Conservation (phyloP, 2,329 filamentous ascomycete genomes). For the Botrytis fabae region DNA sequence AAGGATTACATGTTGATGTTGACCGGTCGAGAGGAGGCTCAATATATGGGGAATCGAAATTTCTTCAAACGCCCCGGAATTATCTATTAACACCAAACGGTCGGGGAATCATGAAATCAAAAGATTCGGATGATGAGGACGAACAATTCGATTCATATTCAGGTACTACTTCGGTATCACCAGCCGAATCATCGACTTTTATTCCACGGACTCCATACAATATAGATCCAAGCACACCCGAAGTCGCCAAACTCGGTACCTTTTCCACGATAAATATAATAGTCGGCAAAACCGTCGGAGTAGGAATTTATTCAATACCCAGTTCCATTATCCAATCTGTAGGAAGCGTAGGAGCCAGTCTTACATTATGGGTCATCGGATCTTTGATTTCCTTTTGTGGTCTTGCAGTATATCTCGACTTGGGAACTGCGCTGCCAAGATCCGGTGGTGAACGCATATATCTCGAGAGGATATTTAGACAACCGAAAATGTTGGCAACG, state of each 20-base stretch:
- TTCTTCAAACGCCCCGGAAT: neutral
- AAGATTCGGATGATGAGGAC: neutral
- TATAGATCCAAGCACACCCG: neutral
- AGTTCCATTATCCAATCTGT: slow-evolving; percentile 56
- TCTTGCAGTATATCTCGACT: slow-evolving; percentile 31
- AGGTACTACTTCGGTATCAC: neutral
- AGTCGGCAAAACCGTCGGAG: slow-evolving; percentile 39
- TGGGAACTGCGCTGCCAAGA: neutral
- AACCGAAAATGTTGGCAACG: neutral
- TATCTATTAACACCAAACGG: neutral
- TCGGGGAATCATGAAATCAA: neutral
- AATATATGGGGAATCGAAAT: neutral
- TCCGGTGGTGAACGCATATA: neutral
- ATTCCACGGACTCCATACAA: neutral
- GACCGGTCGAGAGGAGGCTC: neutral
- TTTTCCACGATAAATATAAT: neutral
- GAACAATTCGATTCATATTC: neutral
- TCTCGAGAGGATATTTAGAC: neutral
- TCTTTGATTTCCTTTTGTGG: slow-evolving; percentile 48
- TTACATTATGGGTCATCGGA: slow-evolving; percentile 57
- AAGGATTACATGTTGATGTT: neutral
- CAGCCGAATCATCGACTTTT: neutral
- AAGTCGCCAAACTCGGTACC: neutral
- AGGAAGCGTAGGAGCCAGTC: slow-evolving; percentile 54
- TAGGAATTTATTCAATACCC: slow-evolving; percentile 56